Percentiles rank a stretch among this genome's conserved stretches.
phyloP scores from a whole-genome alignment of 805 yeast genomes.

The Danielia reshetovae region DNA sequence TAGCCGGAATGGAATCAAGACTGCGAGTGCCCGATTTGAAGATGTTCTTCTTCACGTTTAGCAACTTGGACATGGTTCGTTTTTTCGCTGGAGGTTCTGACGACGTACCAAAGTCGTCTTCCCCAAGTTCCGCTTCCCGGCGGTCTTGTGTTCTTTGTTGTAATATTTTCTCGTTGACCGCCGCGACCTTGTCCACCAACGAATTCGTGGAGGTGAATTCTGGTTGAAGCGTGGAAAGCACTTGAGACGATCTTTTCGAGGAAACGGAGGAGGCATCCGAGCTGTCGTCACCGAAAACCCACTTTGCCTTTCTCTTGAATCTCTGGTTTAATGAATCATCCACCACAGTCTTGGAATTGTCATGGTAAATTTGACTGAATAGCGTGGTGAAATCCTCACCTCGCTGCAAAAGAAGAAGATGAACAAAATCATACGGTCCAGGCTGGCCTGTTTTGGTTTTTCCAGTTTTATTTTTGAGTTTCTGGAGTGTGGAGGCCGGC shows the following conservation, averaged over 20 bases:
- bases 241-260: neutral
- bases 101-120: neutral
- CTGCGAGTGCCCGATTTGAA: neutral
- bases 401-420: slow-evolving; percentile 59
- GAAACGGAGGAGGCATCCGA: neutral
- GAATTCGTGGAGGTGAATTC: slow-evolving; percentile 9
- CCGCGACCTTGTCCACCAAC: slow-evolving; percentile 12
- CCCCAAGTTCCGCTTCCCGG: neutral
- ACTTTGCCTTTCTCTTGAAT: slow-evolving; percentile 4
- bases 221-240: slow-evolving; percentile 12
- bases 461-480: slow-evolving; percentile 6
- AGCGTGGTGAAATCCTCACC: slow-evolving; percentile 42
- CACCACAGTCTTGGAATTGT: slow-evolving; percentile 2
- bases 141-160: slow-evolving; percentile 4
- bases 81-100: too few species aligned
- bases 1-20: neutral
- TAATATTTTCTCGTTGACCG: slow-evolving; percentile 8
- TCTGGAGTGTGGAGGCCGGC: slow-evolving; percentile 4
- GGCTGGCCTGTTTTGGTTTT: neutral
- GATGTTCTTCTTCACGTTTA: neutral
- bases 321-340: slow-evolving; percentile 2
- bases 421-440: slow-evolving; percentile 24
- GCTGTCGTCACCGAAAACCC: slow-evolving; percentile 7
- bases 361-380: slow-evolving; percentile 26
- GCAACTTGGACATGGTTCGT: too few species aligned